Percentiles rank a stretch among this genome's conserved stretches.
Evolutionary conservation across 169 alveolate species (phyloP).

Genomic region (Eimeria mitis): DNA sequence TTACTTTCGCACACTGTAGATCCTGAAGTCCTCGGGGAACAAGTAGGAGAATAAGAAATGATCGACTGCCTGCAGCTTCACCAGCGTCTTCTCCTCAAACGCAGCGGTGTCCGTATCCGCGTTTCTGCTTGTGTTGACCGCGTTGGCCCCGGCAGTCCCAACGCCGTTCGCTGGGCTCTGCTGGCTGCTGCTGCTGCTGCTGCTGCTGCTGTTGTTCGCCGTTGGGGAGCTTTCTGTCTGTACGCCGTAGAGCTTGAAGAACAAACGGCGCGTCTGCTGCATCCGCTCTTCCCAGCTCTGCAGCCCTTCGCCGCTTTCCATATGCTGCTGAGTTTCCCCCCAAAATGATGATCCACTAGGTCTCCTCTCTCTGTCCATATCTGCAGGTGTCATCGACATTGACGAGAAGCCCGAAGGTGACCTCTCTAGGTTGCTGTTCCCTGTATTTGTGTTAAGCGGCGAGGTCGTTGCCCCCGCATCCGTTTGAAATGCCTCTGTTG

Average conservation of each 20-base stretch:
- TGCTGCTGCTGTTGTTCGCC: neutral
- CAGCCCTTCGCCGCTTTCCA: neutral
- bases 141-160: neutral
- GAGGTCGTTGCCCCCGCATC: neutral
- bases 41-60: constrained; percentile 47
- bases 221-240: constrained; percentile 21
- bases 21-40: constrained; percentile 61
- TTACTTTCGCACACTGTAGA: constrained; percentile 60
- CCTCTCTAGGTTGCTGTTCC: neutral
- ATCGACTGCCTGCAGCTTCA: constrained; percentile 46
- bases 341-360: neutral
- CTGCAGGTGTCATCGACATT: neutral
- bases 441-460: neutral
- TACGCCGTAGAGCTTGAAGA: constrained; percentile 64
- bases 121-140: neutral
- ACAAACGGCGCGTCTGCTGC: constrained; percentile 34
- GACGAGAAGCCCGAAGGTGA: neutral
- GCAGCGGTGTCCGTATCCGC: constrained; percentile 52
- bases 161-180: neutral
- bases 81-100: constrained; percentile 55
- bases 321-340: neutral
- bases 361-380: neutral
- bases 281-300: constrained; percentile 61
- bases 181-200: neutral
- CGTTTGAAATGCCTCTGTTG: neutral